Evolutionary conservation across 2,329 filamentous ascomycete genomes (phyloP).

Genomic region (Coniosporium tulheliwenetii): DNA sequence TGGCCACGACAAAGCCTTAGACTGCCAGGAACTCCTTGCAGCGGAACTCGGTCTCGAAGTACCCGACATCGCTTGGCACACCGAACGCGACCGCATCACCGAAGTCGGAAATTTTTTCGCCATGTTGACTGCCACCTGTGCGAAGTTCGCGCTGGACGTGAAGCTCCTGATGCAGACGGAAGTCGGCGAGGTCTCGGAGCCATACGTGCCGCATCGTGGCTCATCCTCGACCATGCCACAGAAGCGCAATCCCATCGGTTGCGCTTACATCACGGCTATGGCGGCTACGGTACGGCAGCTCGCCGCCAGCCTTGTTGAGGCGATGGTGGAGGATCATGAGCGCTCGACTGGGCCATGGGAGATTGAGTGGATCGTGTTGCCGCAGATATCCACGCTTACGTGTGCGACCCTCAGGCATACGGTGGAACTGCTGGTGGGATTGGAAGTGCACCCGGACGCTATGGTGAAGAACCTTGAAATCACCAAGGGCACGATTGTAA

Average conservation of each 20-base stretch:
- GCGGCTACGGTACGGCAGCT: constrained; percentile 12
- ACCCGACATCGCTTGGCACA: constrained; percentile 16
- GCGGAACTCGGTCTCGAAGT: constrained; percentile 9
- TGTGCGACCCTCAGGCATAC: constrained; percentile 12
- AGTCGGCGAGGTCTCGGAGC: constrained; percentile 14
- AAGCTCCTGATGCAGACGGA: constrained; percentile 16
- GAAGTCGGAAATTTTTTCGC: constrained; percentile 13
- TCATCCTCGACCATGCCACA: constrained; percentile 43
- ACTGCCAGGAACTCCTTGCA: constrained; percentile 10
- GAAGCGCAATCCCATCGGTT: constrained; percentile 16
- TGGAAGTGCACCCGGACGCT: constrained; percentile 11
- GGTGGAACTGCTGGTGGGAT: constrained; percentile 9
- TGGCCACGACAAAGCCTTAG: constrained; percentile 3
- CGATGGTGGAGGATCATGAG: constrained; percentile 16
- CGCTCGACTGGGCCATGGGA: constrained; percentile 15
- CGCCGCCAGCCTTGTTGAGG: constrained; percentile 10
- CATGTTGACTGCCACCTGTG: constrained; percentile 10
- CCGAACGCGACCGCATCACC: constrained; percentile 13
- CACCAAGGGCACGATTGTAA: constrained; percentile 17
- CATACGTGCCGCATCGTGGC: constrained; percentile 36
- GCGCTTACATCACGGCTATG: constrained; percentile 12
- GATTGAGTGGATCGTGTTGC: constrained; percentile 15
- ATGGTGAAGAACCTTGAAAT: constrained; percentile 15
- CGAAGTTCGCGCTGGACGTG: constrained; percentile 14
- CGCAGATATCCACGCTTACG: constrained; percentile 12